A percentile compares a stretch with the other conserved stretches of the same genome.
Evolutionary conservation across 129 eudicot species (phyloP).

Genomic region (Lactuca sativa): DNA sequence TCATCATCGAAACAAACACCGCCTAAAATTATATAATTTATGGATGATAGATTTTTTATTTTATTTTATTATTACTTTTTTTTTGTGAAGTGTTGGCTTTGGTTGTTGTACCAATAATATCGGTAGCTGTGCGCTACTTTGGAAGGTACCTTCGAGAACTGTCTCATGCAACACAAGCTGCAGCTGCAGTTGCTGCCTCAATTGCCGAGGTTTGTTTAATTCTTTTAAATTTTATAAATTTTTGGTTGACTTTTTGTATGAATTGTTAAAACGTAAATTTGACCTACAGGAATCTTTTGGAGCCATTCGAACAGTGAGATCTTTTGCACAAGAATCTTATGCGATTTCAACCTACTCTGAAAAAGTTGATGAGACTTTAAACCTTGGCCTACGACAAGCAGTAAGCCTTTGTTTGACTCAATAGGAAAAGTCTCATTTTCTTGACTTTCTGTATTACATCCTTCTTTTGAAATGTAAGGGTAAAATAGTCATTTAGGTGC

Average conservation of each 20-base stretch:
- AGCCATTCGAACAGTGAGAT: constrained; percentile 44
- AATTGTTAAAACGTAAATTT: neutral
- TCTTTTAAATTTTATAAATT: too few relatives aligned
- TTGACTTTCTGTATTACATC: too few relatives aligned
- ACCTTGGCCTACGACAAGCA: constrained; percentile 52
- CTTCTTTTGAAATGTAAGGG: too few relatives aligned
- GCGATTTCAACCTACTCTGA: constrained; percentile 46
- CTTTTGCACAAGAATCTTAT: constrained; percentile 50
- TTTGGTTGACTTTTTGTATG: constrained; percentile 8
- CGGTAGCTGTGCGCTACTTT: constrained; percentile 48
- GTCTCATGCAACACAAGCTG: constrained; percentile 54
- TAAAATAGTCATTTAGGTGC: neutral
- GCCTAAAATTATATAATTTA: neutral
- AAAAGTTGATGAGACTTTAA: constrained; percentile 52
- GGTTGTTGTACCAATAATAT: constrained; percentile 84
- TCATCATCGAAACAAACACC: neutral
- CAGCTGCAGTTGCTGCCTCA: constrained; percentile 59
- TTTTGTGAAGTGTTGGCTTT: constrained; percentile 69
- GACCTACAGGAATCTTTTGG: constrained; percentile 45
- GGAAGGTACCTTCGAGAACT: constrained; percentile 54
- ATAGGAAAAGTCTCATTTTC: neutral
- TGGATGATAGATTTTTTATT: neutral
- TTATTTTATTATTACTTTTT: neutral
- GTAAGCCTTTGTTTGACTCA: constrained; percentile 16
- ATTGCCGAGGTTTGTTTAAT: constrained; percentile 45